Evolutionary conservation across 2,329 filamentous ascomycete genomes (phyloP), one percentile per base, ranked within the genome.

Genomic region (Colletotrichum tabaci): DNA sequence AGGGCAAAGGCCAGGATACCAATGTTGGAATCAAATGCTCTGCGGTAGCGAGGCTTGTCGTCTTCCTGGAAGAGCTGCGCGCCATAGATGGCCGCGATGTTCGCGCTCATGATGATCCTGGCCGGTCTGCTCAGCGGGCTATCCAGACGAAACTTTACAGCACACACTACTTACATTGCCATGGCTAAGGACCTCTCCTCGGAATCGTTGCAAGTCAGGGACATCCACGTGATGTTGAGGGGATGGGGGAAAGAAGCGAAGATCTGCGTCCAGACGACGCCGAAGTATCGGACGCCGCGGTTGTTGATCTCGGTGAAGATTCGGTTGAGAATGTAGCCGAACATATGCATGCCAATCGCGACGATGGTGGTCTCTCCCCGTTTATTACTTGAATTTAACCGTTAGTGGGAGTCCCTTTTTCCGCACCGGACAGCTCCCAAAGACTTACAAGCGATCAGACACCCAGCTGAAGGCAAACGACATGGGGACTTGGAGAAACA

Each of bases 141-240:
- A 7, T 16, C 44, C 18, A 47, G 7, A n/a, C 9, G 35, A 47
- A 10, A 10, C 16, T 18, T 47, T 9, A 47, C 44, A 4, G 15
- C n/a, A 38, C 44, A 9, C 44, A 10, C 47, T 18, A 75, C 80
- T 80, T 77, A 87, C 85, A 87, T 82, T 9, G 88, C 88, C 89
- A 90, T 90, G 13, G 88, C 87, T 0, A 91, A 81, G 0, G 88
- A 87, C 60, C 88, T 81, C 74, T 90, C 86, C 72, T 90, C 88
- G 0, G 88, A 89, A 62, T 89, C 87, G 0, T 83, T 82, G 76
- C 88, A 89, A 2, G 86, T 84, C 0, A 90, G 80, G 0, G 87
- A 89, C 77, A 90, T 82, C 88, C 88, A 91, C 1, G 88, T 85
- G 61, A 90, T 88, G 75, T 91, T 90, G 26, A 91, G 82, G 0